Evolutionary conservation across 768 basidiomycete genomes (phyloP).

Genomic region (Suillus subalutaceus): DNA sequence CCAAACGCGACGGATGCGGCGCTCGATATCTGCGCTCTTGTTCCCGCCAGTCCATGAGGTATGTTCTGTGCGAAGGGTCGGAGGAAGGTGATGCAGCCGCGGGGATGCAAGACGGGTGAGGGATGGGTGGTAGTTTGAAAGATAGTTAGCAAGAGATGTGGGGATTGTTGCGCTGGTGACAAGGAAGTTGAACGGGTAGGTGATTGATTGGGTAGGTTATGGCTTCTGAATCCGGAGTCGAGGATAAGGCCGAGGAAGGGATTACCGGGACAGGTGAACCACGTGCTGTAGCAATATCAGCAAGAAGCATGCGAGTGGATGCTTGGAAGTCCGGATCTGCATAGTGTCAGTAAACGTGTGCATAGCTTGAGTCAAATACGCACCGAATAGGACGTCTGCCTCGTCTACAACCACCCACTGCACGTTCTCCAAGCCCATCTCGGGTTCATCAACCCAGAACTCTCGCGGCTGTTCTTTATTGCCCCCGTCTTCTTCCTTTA

Average conservation of each 20-base stretch:
- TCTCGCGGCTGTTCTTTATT: constrained; percentile 23
- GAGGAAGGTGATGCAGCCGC: constrained; percentile 76
- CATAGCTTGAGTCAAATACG: constrained; percentile 20
- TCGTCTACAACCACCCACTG: constrained; percentile 94
- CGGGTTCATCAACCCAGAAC: constrained; percentile 50
- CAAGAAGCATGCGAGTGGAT: constrained; percentile 68
- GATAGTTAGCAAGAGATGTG: constrained; percentile 65
- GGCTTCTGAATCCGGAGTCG: constrained; percentile 9
- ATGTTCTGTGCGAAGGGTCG: constrained; percentile 70
- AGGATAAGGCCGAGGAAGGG: constrained; percentile 22
- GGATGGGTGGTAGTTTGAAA: constrained; percentile 61
- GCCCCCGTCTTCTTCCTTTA: constrained; percentile 26
- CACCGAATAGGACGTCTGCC: constrained; percentile 88
- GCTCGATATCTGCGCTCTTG: constrained; percentile 78
- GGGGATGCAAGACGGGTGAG: constrained; percentile 81
- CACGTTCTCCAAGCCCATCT: constrained; percentile 66
- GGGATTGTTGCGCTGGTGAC: constrained; percentile 90
- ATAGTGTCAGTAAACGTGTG: constrained; percentile 3
- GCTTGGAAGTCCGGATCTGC: constrained; percentile 83
- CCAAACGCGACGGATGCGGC: constrained; percentile 75
- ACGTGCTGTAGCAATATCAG: constrained; percentile 68
- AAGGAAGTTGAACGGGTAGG: constrained; percentile 80
- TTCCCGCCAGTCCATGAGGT: constrained; percentile 79
- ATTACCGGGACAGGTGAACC: constrained; percentile 24
- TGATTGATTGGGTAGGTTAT: constrained; percentile 21